A percentile compares a stretch with the other conserved stretches of the same genome.
These are phyloP conservation scores for Gynochthodes officinalis DNA, from an alignment of 257 asterid species.

Conservation along the genomic window DNA sequence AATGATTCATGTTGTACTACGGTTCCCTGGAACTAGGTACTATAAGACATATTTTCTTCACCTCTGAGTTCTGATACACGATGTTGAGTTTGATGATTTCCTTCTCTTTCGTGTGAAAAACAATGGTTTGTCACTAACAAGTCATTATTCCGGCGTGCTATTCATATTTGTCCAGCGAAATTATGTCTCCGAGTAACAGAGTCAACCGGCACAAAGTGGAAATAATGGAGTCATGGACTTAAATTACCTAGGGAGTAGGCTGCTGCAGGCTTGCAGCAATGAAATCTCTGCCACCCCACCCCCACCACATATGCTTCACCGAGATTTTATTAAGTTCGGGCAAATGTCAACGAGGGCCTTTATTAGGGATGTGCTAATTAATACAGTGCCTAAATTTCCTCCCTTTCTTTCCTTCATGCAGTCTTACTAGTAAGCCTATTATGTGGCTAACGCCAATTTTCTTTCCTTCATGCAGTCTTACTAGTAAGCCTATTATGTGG, in stretches of 20 bases:
- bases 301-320: not conserved
- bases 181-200: constrained; percentile 2
- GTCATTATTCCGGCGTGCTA: constrained; percentile 12
- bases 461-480: no score
- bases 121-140: constrained; percentile 1
- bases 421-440: not conserved
- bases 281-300: constrained; percentile 1
- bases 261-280: constrained; percentile 12
- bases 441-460: no score
- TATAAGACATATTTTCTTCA: not conserved
- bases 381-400: not conserved
- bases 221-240: constrained; percentile 18
- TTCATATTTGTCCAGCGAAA: constrained; percentile 10
- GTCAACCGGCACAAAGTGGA: not conserved
- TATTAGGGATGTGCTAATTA: constrained; percentile 10
- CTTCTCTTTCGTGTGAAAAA: not conserved
- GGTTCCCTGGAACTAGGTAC: not conserved
- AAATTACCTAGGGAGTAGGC: constrained; percentile 17
- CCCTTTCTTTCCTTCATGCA: not conserved
- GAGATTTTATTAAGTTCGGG: not conserved
- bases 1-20: not conserved
- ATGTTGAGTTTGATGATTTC: not conserved
- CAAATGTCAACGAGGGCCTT: not conserved
- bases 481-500: no score
- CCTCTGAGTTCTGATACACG: not conserved